These are phyloP conservation scores for Parietaria judaica DNA, from an alignment of 306 rosid genomes.

Conservation along the genomic window DNA sequence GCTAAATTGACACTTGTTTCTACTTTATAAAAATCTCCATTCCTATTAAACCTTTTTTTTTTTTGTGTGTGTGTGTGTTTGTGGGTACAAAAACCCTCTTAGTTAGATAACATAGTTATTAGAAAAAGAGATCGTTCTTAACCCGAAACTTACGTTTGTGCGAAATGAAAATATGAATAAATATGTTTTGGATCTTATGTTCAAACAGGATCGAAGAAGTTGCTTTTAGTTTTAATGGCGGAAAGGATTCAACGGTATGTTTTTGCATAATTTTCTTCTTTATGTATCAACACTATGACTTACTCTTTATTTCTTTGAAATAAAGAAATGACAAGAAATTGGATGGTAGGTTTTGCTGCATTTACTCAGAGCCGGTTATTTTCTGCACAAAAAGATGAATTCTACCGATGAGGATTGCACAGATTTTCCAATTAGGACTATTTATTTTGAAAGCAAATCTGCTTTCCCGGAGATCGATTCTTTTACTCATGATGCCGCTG, in stretches of 20 bases:
- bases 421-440: conserved; percentile 71
- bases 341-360: conserved; percentile 80
- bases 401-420: conserved; percentile 42
- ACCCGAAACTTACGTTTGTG: not conserved
- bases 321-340: conserved; percentile 17
- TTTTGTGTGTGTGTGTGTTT: no score
- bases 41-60: not conserved
- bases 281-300: not conserved
- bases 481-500: conserved; percentile 68
- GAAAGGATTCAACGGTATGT: conserved; percentile 96
- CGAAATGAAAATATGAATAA: not conserved
- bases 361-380: conserved; percentile 86
- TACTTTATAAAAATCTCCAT: no score
- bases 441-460: conserved; percentile 75
- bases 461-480: conserved; percentile 83
- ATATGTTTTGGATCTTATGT: conserved; percentile 13
- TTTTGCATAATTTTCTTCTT: conserved; percentile 15
- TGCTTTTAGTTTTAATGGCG: conserved; percentile 95
- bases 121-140: not conserved
- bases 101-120: no score
- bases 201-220: conserved; percentile 71
- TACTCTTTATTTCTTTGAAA: conserved; percentile 17
- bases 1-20: no score
- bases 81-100: no score
- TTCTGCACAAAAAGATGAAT: conserved; percentile 57